Conservation (phyloP, 176 grass and related monocot species). For the Bromus sterilis region DNA sequence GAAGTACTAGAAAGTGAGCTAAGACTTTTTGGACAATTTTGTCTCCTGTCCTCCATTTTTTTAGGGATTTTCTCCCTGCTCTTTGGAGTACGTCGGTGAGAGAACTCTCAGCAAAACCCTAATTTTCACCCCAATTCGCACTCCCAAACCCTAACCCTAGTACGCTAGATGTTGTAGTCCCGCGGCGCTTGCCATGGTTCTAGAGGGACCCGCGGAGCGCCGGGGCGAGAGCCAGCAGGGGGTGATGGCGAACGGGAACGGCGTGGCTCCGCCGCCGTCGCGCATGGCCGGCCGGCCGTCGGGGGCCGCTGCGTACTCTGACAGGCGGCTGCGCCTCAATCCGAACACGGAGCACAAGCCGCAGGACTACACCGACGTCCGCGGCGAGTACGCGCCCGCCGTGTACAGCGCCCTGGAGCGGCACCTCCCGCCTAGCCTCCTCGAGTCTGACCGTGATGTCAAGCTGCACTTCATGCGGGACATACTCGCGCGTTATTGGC, state of each 20-base stretch:
- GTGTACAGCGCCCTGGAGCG: slow-evolving; percentile 74
- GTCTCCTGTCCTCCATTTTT: no score
- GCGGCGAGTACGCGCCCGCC: slow-evolving; percentile 54
- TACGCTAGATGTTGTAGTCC: slow-evolving; percentile 18
- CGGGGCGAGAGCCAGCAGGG: slow-evolving; percentile 33
- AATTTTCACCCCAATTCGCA: neutral
- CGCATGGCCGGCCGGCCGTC: neutral
- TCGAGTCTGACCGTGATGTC: slow-evolving; percentile 51
- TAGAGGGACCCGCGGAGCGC: slow-evolving; percentile 44
- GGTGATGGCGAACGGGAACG: slow-evolving; percentile 42
- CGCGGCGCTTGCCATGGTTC: slow-evolving; percentile 33
- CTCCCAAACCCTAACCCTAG: slow-evolving; percentile 9
- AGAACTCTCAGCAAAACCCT: neutral
- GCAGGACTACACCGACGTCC: slow-evolving; percentile 54
- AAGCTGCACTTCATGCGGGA: slow-evolving; percentile 65
- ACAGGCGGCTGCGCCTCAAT: slow-evolving; percentile 53
- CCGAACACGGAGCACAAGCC: slow-evolving; percentile 66
- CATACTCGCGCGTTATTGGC: slow-evolving; percentile 66
- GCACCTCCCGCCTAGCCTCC: slow-evolving; percentile 65
- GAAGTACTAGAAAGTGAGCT: no score
- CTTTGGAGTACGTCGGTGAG: neutral
- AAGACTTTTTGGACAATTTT: no score
- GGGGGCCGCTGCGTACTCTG: slow-evolving; percentile 15
- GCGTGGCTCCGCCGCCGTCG: slow-evolving; percentile 12
- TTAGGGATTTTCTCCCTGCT: no score